Conservation (phyloP, 2,329 filamentous ascomycete species). For the Xylaria arbuscula region DNA sequence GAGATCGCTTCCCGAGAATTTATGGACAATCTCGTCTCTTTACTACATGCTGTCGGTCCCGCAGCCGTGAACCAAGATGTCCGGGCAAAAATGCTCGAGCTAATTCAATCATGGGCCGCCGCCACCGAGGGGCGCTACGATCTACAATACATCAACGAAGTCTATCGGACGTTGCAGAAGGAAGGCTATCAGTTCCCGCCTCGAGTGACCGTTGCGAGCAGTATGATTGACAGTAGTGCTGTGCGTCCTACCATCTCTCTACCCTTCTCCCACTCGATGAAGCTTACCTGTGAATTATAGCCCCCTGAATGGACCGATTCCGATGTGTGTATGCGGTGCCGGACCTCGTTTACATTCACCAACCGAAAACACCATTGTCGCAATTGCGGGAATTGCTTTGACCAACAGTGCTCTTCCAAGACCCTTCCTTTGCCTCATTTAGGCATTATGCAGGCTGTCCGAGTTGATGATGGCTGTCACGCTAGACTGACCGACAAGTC, state of each 20-base stretch:
- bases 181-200: conserved; percentile 94
- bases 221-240: conserved; percentile 96
- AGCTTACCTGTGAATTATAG: conserved; percentile 57
- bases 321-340: conserved; percentile 97
- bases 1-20: conserved; percentile 98
- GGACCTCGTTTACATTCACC: conserved; percentile 94
- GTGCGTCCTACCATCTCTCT: conserved; percentile 62
- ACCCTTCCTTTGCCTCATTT: conserved; percentile 88
- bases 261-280: not conserved
- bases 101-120: conserved; percentile 92
- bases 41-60: conserved; percentile 82
- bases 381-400: conserved; percentile 98
- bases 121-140: conserved; percentile 88
- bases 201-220: conserved; percentile 86
- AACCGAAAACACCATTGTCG: conserved; percentile 98
- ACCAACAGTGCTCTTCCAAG: conserved; percentile 93
- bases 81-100: conserved; percentile 87
- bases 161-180: conserved; percentile 82
- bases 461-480: conserved; percentile 96
- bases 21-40: conserved; percentile 94
- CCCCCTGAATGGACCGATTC: conserved; percentile 98
- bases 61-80: conserved; percentile 86
- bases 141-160: conserved; percentile 86
- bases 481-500: conserved; percentile 85
- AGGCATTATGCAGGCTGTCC: conserved; percentile 88